Conservation (phyloP, 2,329 filamentous ascomycete species). For the Colletotrichum acutatum region DNA sequence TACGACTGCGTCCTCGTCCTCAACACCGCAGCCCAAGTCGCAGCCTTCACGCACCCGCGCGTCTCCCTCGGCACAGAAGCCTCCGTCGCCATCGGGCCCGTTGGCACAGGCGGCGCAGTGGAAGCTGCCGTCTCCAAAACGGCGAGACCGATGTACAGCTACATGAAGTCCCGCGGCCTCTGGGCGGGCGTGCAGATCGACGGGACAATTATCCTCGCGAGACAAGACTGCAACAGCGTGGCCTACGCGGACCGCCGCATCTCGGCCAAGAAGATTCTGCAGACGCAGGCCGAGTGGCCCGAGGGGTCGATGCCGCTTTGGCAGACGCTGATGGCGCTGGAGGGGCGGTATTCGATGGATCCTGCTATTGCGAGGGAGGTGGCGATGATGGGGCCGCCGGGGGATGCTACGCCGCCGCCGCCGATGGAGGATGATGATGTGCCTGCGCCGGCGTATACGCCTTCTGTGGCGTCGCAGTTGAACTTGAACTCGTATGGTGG, state of each 20-base stretch:
- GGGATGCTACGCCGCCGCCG: conserved; percentile 35
- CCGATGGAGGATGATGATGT: conserved; percentile 57
- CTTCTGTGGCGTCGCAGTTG: neutral
- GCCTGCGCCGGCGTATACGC: conserved; percentile 26
- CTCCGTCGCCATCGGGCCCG: conserved; percentile 69
- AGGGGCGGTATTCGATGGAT: conserved; percentile 45
- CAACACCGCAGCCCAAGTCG: conserved; percentile 73
- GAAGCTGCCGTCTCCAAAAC: conserved; percentile 46
- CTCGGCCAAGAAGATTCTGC: conserved; percentile 48
- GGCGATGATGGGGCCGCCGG: conserved; percentile 38
- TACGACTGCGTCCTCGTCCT: conserved; percentile 83
- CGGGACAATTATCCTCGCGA: conserved; percentile 80
- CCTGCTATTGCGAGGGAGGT: conserved; percentile 42
- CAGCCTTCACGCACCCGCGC: conserved; percentile 74
- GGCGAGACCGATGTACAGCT: conserved; percentile 77
- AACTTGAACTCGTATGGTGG: neutral
- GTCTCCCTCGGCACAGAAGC: conserved; percentile 77
- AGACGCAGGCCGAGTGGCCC: conserved; percentile 53
- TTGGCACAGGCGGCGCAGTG: conserved; percentile 72
- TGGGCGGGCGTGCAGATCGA: conserved; percentile 86
- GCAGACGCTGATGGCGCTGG: conserved; percentile 52
- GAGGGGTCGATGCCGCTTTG: conserved; percentile 49
- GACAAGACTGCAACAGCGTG: conserved; percentile 80
- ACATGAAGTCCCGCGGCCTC: conserved; percentile 83
- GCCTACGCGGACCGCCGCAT: conserved; percentile 75